phyloP scores from a whole-genome alignment of 73 alveolate genomes.

The Durusdinium trenchii region DNA sequence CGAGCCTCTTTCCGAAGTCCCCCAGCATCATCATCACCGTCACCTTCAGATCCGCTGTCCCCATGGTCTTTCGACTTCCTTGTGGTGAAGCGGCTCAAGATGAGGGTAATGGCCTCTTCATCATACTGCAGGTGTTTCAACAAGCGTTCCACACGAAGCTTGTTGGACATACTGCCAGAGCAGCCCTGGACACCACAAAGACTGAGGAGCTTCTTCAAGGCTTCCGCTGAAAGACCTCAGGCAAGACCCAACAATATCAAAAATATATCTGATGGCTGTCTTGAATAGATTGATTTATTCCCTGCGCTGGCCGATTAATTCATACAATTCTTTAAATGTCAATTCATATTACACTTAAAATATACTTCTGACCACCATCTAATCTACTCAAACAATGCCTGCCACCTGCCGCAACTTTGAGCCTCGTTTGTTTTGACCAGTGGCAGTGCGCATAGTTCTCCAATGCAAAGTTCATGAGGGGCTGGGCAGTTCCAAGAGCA shows the following conservation, averaged over 20 bases:
- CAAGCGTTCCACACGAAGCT: not conserved
- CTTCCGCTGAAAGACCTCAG: not conserved
- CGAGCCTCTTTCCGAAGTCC: not conserved
- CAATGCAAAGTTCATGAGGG: slow-evolving; percentile 2
- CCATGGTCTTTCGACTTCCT: not conserved
- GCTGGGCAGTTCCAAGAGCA: not conserved
- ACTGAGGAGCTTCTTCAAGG: not conserved
- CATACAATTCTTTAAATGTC: not conserved
- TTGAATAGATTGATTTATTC: not conserved
- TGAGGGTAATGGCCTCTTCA: not conserved
- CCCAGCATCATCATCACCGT: not conserved
- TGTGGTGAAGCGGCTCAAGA: not conserved
- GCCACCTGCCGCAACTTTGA: not conserved
- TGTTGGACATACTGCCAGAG: not conserved
- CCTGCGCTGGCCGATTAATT: not conserved
- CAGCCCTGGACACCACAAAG: not conserved
- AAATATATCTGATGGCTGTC: not conserved
- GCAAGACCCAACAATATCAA: not conserved
- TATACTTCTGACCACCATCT: not conserved
- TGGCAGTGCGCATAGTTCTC: slow-evolving; percentile 12
- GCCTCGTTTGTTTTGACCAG: not conserved
- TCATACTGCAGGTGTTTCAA: not conserved
- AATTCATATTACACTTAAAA: not conserved
- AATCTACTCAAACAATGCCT: not conserved
- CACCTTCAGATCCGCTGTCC: not conserved